Evolutionary conservation across 108 stramenopile species (phyloP).

Genomic region (Poteriospumella lacustris): DNA sequence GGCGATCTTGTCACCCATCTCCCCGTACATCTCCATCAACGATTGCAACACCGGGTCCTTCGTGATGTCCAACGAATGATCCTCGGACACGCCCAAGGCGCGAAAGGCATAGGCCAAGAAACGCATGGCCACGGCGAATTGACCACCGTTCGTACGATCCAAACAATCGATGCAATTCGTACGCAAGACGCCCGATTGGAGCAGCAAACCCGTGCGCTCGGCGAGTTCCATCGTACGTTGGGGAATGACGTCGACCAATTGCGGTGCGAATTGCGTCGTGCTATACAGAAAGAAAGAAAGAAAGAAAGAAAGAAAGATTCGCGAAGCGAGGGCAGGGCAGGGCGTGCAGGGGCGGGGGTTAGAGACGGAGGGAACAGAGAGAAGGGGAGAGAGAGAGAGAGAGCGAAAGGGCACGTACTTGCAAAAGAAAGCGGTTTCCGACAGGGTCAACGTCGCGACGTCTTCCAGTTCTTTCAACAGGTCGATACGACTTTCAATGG

Average conservation of each 20-base stretch:
- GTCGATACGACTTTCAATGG: conserved; percentile 54
- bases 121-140: conserved; percentile 85
- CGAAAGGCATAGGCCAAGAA: conserved; percentile 83
- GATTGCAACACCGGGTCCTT: conserved; percentile 63
- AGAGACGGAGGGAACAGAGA: too few relatives aligned
- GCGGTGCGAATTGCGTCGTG: too few relatives aligned
- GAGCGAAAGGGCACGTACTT: conserved; percentile 38
- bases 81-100: conserved; percentile 79
- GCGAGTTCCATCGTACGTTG: too few relatives aligned
- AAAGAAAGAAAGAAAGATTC: too few relatives aligned
- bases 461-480: conserved; percentile 78
- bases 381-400: too few relatives aligned
- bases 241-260: too few relatives aligned
- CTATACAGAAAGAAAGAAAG: too few relatives aligned
- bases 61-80: not conserved
- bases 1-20: conserved; percentile 88
- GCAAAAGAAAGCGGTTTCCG: conserved; percentile 90
- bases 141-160: conserved; percentile 97
- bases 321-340: too few relatives aligned
- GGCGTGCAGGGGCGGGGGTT: too few relatives aligned
- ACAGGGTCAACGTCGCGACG: conserved; percentile 82
- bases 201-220: not conserved
- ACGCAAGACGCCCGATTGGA: conserved; percentile 82
- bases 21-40: conserved; percentile 94
- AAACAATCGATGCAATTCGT: conserved; percentile 96